Evolutionary conservation across 1,284 basidiomycete genomes (phyloP).

Genomic region (Leccinum solheimii): DNA sequence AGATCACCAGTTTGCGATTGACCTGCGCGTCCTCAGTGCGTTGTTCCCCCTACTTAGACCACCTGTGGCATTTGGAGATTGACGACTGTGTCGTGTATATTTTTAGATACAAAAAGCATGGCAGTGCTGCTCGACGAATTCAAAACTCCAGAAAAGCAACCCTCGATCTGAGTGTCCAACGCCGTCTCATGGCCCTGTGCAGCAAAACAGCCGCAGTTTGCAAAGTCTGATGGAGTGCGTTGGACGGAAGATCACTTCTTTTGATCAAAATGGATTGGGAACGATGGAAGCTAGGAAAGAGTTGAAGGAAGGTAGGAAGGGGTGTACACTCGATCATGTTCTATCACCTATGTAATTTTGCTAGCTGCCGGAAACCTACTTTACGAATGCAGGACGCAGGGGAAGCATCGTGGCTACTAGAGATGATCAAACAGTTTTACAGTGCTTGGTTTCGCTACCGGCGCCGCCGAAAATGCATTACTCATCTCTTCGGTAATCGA

Average conservation of each 20-base stretch:
- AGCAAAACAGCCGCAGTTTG: conserved; percentile 43
- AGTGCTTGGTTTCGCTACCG: not conserved
- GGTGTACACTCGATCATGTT: not conserved
- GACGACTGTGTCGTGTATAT: not conserved
- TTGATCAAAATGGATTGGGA: conserved; percentile 43
- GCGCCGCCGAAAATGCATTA: not conserved
- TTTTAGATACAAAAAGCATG: conserved; percentile 87
- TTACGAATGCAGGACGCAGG: not conserved
- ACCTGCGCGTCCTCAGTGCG: conserved; percentile 92
- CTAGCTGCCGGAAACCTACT: not conserved
- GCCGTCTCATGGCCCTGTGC: conserved; percentile 7
- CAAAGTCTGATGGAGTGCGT: conserved; percentile 80
- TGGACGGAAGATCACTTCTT: conserved; percentile 67
- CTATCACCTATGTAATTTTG: not conserved
- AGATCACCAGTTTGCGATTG: conserved; percentile 92
- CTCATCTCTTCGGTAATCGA: too few species aligned
- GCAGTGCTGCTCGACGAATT: conserved; percentile 73
- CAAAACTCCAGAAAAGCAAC: conserved; percentile 53
- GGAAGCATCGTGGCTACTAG: too few species aligned
- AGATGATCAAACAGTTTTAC: too few species aligned
- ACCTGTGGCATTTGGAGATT: not conserved
- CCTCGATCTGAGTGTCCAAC: conserved; percentile 14
- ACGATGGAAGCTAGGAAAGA: conserved; percentile 46
- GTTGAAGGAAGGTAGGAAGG: conserved; percentile 6
- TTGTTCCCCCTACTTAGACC: conserved; percentile 11